Percentiles rank a stretch among this genome's conserved stretches.
Conservation (phyloP, 768 basidiomycete genomes). For the Suillus bovinus region DNA sequence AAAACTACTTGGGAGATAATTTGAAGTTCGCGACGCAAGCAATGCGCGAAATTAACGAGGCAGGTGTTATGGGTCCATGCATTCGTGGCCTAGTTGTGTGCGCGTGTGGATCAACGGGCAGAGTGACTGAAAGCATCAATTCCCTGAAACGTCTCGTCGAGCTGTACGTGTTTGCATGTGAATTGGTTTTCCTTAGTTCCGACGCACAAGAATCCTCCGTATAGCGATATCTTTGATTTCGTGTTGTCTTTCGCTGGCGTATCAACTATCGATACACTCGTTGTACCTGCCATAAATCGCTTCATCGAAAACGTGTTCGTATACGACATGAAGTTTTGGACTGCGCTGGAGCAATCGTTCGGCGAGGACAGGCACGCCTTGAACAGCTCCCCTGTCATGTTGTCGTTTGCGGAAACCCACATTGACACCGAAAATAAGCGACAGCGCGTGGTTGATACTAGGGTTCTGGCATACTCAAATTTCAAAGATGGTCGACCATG, state of each 20-base stretch:
- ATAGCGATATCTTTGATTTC: background rate
- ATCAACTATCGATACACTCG: background rate
- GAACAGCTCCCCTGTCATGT: constrained; percentile 4
- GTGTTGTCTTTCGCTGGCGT: background rate
- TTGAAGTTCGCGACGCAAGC: background rate
- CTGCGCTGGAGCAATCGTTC: background rate
- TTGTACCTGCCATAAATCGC: background rate
- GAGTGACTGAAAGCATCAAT: background rate
- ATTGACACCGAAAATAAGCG: too few species aligned
- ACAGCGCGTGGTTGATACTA: background rate
- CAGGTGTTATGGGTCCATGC: background rate
- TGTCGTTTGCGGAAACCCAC: background rate
- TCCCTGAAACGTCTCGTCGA: too few species aligned
- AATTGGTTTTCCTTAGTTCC: too few species aligned
- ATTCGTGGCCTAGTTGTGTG: background rate
- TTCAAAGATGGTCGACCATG: background rate
- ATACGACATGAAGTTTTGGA: constrained; percentile 3
- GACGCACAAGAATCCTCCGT: too few species aligned
- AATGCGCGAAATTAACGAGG: background rate
- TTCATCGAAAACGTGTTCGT: constrained; percentile 8
- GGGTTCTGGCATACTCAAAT: background rate
- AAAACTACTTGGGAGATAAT: background rate
- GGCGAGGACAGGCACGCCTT: constrained; percentile 4
- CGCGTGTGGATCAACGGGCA: background rate
- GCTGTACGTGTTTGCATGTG: background rate